A percentile compares a stretch with the other conserved stretches of the same genome.
Evolutionary conservation across 768 basidiomycete genomes (phyloP).

Genomic region (Lyophyllum atratum): DNA sequence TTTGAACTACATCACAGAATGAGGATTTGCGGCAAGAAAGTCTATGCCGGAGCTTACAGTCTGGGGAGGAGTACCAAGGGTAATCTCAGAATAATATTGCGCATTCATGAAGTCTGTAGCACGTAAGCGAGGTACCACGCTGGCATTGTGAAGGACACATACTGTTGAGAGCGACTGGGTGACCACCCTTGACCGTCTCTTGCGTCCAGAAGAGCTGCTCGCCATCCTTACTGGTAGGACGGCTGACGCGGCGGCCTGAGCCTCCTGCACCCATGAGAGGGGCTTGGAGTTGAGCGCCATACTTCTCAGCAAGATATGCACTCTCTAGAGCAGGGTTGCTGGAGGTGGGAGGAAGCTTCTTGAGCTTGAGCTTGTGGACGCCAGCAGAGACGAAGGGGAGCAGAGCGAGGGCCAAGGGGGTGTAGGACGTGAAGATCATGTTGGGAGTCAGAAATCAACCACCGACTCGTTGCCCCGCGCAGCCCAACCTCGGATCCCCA

Average conservation of each 20-base stretch:
- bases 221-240: slow-evolving; percentile 37
- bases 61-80: slow-evolving; percentile 84
- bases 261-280: slow-evolving; percentile 79
- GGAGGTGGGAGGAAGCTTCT: slow-evolving; percentile 72
- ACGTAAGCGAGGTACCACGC: slow-evolving; percentile 1
- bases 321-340: slow-evolving; percentile 70
- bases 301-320: slow-evolving; percentile 93
- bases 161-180: slow-evolving; percentile 90
- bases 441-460: slow-evolving; percentile 25
- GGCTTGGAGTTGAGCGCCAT: slow-evolving; percentile 59
- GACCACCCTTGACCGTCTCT: slow-evolving; percentile 74
- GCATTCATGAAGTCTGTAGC: slow-evolving; percentile 93
- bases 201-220: slow-evolving; percentile 84
- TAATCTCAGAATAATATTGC: slow-evolving; percentile 92
- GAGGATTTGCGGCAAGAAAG: background rate
- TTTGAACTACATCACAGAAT: slow-evolving; percentile 63
- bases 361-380: slow-evolving; percentile 85
- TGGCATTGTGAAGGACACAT: slow-evolving; percentile 30
- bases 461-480: slow-evolving; percentile 1
- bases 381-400: slow-evolving; percentile 56
- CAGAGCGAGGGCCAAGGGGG: slow-evolving; percentile 42
- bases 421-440: slow-evolving; percentile 42
- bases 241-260: slow-evolving; percentile 58
- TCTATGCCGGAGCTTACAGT: slow-evolving; percentile 42
- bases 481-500: background rate